Percentiles rank a stretch among this genome's conserved stretches.
These are phyloP conservation scores for Mucor indicus DNA, from an alignment of 371 early-diverging fungal species.

Conservation along the genomic window DNA sequence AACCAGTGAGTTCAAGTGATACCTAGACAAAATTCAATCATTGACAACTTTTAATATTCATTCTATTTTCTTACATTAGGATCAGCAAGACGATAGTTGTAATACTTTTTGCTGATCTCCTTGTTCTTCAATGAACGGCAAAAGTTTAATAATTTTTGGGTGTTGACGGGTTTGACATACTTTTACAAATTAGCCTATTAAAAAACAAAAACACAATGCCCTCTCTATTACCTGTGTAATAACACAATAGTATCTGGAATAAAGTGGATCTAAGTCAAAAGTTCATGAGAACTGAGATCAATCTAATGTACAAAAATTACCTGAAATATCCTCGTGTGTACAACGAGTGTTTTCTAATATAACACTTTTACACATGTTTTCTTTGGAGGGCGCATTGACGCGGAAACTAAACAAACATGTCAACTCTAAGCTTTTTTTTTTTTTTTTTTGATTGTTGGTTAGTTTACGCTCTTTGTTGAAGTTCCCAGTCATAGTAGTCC, in stretches of 20 bases:
- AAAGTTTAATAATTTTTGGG: conserved; percentile 61
- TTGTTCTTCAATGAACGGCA: conserved; percentile 54
- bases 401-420: conserved; percentile 35
- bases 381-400: conserved; percentile 63
- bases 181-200: conserved; percentile 2
- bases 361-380: conserved; percentile 80
- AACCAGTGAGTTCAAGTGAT: conserved; percentile 66
- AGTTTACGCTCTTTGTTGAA: conserved; percentile 62
- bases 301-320: conserved; percentile 8
- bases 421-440: not conserved
- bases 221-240: conserved; percentile 49
- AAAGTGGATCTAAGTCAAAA: conserved; percentile 13
- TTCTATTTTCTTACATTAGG: conserved; percentile 24
- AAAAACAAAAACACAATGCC: not conserved
- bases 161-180: conserved; percentile 74
- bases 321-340: conserved; percentile 37
- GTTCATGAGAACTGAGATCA: not conserved
- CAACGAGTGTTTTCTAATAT: conserved; percentile 81
- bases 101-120: conserved; percentile 53
- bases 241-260: conserved; percentile 52
- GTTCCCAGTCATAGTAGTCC: conserved; percentile 76
- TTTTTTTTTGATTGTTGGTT: not conserved
- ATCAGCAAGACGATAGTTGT: conserved; percentile 56
- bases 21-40: conserved; percentile 11
- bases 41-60: not conserved